Conservation (phyloP, 2,329 filamentous ascomycete genomes). For the Ciborinia camelliae region DNA sequence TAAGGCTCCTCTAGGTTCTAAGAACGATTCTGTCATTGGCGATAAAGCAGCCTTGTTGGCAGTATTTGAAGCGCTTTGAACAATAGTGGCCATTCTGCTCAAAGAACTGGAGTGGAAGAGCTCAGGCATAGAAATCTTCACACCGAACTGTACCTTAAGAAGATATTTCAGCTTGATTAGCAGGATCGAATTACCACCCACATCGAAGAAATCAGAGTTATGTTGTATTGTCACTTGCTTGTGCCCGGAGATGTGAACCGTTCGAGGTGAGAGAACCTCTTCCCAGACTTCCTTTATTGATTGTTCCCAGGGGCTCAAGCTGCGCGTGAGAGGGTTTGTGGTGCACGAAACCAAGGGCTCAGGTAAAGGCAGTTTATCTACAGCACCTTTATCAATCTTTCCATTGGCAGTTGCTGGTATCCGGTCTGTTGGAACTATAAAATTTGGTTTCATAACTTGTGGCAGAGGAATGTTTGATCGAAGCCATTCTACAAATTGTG, state of each 20-base stretch:
- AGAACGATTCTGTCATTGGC: neutral
- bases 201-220: conserved; percentile 36
- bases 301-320: neutral
- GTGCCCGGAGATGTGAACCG: neutral
- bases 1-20: neutral
- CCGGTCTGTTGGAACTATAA: neutral
- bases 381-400: neutral
- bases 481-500: neutral
- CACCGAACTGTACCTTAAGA: conserved; percentile 30
- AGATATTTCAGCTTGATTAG: conserved; percentile 34
- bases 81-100: conserved; percentile 22
- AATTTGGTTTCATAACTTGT: neutral
- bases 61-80: neutral
- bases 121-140: conserved; percentile 27
- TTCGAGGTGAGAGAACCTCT: neutral
- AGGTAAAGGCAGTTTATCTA: neutral
- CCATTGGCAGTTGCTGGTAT: neutral
- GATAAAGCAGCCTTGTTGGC: neutral
- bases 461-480: neutral
- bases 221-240: neutral
- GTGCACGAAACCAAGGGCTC: neutral
- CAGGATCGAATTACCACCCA: conserved; percentile 40
- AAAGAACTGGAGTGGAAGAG: conserved; percentile 33
- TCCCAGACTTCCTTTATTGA: neutral
- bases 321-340: neutral